A percentile compares a stretch with the other conserved stretches of the same genome.
Evolutionary conservation across 495 filamentous ascomycete genomes (phyloP).

Genomic region (Lasiosphaeria miniovina): DNA sequence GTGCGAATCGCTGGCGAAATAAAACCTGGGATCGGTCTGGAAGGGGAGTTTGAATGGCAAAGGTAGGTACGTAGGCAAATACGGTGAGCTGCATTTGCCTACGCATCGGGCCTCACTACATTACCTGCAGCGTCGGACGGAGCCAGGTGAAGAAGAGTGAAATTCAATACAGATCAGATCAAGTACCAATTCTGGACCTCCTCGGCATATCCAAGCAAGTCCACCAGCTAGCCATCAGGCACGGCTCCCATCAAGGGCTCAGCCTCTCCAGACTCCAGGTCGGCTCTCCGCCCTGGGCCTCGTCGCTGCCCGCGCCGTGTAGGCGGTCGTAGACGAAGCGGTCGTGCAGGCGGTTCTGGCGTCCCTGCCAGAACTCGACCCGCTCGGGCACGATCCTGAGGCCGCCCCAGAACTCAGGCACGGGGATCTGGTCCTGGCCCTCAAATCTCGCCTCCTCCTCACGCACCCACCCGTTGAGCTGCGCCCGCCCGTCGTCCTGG

Average conservation of each 20-base stretch:
- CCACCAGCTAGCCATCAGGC: too few species aligned
- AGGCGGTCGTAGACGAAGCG: constrained; percentile 78
- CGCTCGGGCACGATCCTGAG: constrained; percentile 79
- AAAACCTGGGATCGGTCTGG: too few species aligned
- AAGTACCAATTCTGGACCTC: too few species aligned
- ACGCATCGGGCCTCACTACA: too few species aligned
- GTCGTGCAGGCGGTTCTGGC: constrained; percentile 85
- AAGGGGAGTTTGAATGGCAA: too few species aligned
- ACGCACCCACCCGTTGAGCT: constrained; percentile 65
- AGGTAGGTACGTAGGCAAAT: too few species aligned
- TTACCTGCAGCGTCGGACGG: too few species aligned
- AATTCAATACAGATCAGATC: too few species aligned
- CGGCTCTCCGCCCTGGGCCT: constrained; percentile 22
- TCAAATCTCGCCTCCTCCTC: constrained; percentile 72
- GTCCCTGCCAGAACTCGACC: constrained; percentile 94
- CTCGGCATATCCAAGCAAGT: too few species aligned
- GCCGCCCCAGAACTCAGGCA: constrained; percentile 94
- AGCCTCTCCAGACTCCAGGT: constrained; percentile 59
- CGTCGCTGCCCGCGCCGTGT: constrained; percentile 25
- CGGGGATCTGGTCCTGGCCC: constrained; percentile 71
- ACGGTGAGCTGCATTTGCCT: too few species aligned
- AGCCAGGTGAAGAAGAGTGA: too few species aligned
- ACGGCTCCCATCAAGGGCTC: constrained; percentile 41
- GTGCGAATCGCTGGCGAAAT: too few species aligned
- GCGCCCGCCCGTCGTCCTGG: constrained; percentile 57